Percentiles rank a stretch among this genome's conserved stretches.
phyloP scores from a whole-genome alignment of 768 basidiomycete genomes.

The Lactarius sanguifluus region DNA sequence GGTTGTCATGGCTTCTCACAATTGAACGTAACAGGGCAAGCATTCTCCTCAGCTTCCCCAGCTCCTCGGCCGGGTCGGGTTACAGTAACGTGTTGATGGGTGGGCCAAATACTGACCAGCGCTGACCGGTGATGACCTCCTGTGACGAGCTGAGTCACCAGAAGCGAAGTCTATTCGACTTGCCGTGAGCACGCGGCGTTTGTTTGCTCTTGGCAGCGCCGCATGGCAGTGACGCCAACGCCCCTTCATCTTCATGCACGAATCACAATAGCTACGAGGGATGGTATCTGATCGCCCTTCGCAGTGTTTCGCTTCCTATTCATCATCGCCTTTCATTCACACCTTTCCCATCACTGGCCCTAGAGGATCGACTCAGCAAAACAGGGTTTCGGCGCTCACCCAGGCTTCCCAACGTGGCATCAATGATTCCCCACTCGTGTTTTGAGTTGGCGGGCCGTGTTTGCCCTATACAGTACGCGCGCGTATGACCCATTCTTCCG shows the following conservation, averaged over 20 bases:
- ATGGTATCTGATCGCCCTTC: not conserved
- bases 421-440: not conserved
- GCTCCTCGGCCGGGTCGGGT: too few relatives aligned
- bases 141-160: not conserved
- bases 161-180: not conserved
- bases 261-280: not conserved
- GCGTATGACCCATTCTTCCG: conserved; percentile 2
- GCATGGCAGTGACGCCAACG: not conserved
- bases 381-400: not conserved
- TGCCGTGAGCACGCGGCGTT: too few relatives aligned
- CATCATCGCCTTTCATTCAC: not conserved
- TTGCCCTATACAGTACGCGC: too few relatives aligned
- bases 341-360: not conserved
- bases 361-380: too few relatives aligned
- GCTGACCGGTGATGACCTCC: too few relatives aligned
- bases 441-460: not conserved
- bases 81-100: not conserved
- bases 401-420: too few relatives aligned
- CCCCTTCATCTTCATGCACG: not conserved
- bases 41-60: too few relatives aligned
- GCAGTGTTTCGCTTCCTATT: not conserved
- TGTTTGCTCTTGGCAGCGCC: not conserved
- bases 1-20: not conserved
- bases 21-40: not conserved
- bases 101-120: too few relatives aligned